Conservation (phyloP, 1,284 basidiomycete species). For the Ganoderma boninense region DNA sequence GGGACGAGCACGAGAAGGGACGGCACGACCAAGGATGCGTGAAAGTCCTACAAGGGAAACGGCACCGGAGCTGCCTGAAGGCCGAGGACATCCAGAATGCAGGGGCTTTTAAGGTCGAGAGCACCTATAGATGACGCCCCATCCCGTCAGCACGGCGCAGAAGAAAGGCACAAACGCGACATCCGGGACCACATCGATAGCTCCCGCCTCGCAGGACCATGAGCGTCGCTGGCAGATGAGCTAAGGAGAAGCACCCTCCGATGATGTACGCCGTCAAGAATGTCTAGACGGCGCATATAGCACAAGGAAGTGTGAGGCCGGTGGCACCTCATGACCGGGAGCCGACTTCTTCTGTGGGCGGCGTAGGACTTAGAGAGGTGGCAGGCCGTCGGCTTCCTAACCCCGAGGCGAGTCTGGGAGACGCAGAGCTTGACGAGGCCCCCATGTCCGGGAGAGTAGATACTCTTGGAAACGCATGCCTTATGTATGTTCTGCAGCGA, state of each 20-base stretch:
- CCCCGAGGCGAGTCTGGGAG: not conserved
- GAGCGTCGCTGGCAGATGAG: not conserved
- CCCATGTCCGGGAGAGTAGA: not conserved
- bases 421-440: not conserved
- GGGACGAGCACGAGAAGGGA: not conserved
- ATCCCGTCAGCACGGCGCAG: not conserved
- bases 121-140: not conserved
- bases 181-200: slow-evolving; percentile 24
- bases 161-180: not conserved
- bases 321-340: slow-evolving; percentile 1
- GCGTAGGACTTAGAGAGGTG: slow-evolving; percentile 1
- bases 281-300: not conserved
- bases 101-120: not conserved
- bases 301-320: not conserved
- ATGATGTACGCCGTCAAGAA: not conserved
- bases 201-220: not conserved
- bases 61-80: not conserved
- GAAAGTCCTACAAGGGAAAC: not conserved
- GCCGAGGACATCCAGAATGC: not conserved
- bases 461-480: not conserved
- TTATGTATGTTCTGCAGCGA: not conserved
- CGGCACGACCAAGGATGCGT: not conserved
- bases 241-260: not conserved
- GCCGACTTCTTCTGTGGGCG: not conserved
- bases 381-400: not conserved